Base-by-base conservation (phyloP, 163 green algal genomes). In the Chlorella variabilis region DNA sequence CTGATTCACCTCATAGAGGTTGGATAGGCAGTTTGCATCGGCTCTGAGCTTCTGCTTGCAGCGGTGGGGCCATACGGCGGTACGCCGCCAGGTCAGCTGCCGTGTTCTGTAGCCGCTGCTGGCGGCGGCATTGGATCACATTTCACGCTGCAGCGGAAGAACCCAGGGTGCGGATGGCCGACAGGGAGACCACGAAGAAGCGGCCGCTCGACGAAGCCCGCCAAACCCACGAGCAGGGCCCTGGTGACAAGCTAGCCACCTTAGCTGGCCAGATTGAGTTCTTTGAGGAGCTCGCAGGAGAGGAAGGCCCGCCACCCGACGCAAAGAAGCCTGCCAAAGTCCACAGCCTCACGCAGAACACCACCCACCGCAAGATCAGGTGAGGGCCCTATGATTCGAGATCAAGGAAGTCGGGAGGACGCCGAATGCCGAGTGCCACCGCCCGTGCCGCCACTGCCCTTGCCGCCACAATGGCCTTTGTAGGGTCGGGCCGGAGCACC, bases 321-420 rank as follows among this genome's bases (percentile, higher is more conserved):
- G 34, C 49, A 0, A 70, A 76, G 76, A 70, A 83, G 67, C 15
- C 76, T 27, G 18, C 29, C 34, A 63, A 48, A 25, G 61, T 71
- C 25, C 73, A 80, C 56, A 59, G 54, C 38, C 73, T 80, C 27
- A 80, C 73, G 27, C 73, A 70, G 56, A 80, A 80, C 73, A 80
- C 73, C 27, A 80, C 73, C 8, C 73, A 80, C 38, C n/a, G 73
- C 5, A 70, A 70, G 27, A 80, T 80, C 56, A 54, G 73, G 70
- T 66, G 6, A 29, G 25, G 0, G 1, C 21, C n/a, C n/a, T n/a
- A n/a, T n/a, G n/a, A n/a, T n/a, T n/a, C n/a, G n/a, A n/a, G n/a
- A n/a, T n/a, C n/a, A n/a, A n/a, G n/a, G n/a, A n/a, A n/a, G n/a
- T n/a, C n/a, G n/a, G n/a, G n/a, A n/a, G n/a, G n/a, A n/a, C n/a